Evolutionary conservation across 345 rosid genomes (phyloP).

Genomic region (Raphanus sativus): DNA sequence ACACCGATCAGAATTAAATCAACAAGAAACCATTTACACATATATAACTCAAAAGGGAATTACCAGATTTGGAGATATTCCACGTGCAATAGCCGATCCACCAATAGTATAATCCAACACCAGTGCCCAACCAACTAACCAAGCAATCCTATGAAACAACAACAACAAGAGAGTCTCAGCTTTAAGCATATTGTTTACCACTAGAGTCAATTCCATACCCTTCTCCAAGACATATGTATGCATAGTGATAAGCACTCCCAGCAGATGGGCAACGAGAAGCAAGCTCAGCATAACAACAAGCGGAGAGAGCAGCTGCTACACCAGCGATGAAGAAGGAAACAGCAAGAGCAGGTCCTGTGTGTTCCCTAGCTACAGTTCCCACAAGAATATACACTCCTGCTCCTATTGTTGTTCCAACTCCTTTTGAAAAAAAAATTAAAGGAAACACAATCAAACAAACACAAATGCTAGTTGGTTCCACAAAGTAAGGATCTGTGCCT

Average conservation of each 20-base stretch:
- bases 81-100: conserved; percentile 94
- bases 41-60: not conserved
- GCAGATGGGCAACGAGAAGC: conserved; percentile 96
- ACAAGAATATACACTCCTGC: conserved; percentile 97
- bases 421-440: conserved; percentile 18
- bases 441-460: not conserved
- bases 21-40: not conserved
- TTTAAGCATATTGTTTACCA: not conserved
- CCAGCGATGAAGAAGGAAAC: conserved; percentile 92
- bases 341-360: conserved; percentile 92
- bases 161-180: not conserved
- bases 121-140: conserved; percentile 97
- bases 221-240: conserved; percentile 94
- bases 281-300: conserved; percentile 96
- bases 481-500: conserved; percentile 15
- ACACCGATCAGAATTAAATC: not conserved
- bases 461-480: not conserved
- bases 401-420: conserved; percentile 96
- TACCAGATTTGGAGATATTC: conserved; percentile 83
- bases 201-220: conserved; percentile 45
- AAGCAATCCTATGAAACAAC: conserved; percentile 53
- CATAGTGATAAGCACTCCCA: conserved; percentile 98
- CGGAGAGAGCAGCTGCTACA: conserved; percentile 88
- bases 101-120: conserved; percentile 93
- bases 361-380: conserved; percentile 98